Base-by-base conservation (phyloP, 2,329 filamentous ascomycete genomes). In the Apiospora malaysiana region DNA sequence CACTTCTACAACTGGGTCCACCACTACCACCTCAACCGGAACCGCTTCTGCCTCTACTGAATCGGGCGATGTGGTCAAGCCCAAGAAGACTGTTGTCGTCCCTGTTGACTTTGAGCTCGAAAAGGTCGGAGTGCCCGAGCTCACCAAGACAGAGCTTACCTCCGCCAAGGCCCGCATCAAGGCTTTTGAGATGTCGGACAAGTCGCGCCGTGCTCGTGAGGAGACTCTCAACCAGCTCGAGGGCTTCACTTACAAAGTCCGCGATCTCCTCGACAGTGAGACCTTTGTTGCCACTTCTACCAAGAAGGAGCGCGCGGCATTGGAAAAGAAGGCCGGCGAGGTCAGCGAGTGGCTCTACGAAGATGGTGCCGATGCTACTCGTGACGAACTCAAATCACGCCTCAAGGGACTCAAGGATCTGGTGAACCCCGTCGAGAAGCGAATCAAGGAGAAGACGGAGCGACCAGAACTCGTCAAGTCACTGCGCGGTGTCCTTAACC, bases 181-280 rank as follows among this genome's bases (percentile, higher is more conserved):
- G 77, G 92, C 94, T 5, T 98, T 99, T 77, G 94, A 97, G 75
- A 86, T 89, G 37, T 97, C 95, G 2, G 96, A 99, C 82, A 89
- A 88, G 75, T 90, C 92, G 40, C 92, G 95, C 68, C 83, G 90
- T 46, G 85, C 90, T 71, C 90, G 95, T 43, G 95, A 98, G 79
- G 95, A 98, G 80, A 90, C 93, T 0, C 85, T 98, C 71, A 99
- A 98, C 82, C 92, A 93, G 74, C 89, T 99, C n/a, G 96, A 99
- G 82, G 92, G 89, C 16, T 98, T 93, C 81, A 97, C 95, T 18
- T 99, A 99, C 86, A 92, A 91, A 77, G 89, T 93, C 40, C 91
- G 94, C 37, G 94, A 98, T 80, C 87, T 97, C 63, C 86, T 98
- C 1, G 92, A 94, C 56, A 91, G 92, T 72, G 90, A 93, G 66